These are phyloP conservation scores for Komagataella pseudopastoris DNA, from an alignment of 805 yeast genomes.

Conservation along the genomic window DNA sequence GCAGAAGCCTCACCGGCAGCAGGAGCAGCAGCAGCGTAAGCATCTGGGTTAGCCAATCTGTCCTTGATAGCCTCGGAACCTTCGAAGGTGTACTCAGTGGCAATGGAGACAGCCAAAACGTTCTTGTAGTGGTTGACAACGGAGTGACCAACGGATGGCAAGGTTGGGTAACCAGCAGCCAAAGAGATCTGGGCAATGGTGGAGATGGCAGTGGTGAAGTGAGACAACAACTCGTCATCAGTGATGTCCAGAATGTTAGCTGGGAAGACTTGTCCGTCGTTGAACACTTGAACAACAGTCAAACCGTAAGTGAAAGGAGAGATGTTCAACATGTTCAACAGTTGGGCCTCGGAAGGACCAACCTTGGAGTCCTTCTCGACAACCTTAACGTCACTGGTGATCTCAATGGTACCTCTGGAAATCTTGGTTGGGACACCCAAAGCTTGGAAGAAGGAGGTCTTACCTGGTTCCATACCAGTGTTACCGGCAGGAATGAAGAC, in stretches of 20 bases:
- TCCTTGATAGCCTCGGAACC: conserved; percentile 98
- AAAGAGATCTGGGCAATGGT: conserved; percentile 92
- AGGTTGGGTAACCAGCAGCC: conserved; percentile 98
- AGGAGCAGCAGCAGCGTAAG: conserved; percentile 99
- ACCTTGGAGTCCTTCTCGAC: conserved; percentile 77
- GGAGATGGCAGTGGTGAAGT: conserved; percentile 86
- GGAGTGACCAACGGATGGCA: conserved; percentile 98
- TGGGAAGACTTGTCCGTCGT: conserved; percentile 98
- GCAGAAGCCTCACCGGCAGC: conserved; percentile 75
- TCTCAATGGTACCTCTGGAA: conserved; percentile 99
- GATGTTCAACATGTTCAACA: conserved; percentile 98
- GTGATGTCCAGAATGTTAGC: conserved; percentile 94
- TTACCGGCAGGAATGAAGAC: conserved; percentile 98
- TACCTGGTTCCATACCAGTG: conserved; percentile 99
- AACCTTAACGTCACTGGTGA: conserved; percentile 92
- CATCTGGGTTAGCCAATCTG: conserved; percentile 99
- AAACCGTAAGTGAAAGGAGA: conserved; percentile 99
- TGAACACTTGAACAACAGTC: conserved; percentile 93
- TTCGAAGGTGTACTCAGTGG: conserved; percentile 97
- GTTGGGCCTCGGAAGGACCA: conserved; percentile 98
- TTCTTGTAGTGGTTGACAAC: conserved; percentile 99
- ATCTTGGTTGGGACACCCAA: conserved; percentile 99
- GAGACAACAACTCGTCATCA: conserved; percentile 87
- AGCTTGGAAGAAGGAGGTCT: conserved; percentile 99
- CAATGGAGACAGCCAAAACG: conserved; percentile 93